phyloP scores from a whole-genome alignment of 768 basidiomycete genomes.

The Hemileccinum rubropunctum region DNA sequence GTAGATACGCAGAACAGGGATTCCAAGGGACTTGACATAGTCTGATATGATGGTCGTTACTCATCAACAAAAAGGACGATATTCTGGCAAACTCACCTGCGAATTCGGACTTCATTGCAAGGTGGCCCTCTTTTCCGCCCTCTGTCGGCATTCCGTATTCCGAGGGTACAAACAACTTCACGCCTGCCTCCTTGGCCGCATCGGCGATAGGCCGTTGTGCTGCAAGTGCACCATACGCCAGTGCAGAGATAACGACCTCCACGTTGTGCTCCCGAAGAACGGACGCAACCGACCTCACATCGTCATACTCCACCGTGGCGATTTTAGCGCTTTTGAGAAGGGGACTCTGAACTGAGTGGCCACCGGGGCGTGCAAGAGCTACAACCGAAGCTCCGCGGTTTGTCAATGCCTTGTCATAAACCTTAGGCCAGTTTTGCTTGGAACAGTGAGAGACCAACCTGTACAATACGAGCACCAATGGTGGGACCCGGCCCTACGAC shows the following conservation, averaged over 20 bases:
- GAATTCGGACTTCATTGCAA: conserved; percentile 26
- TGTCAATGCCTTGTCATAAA: conserved; percentile 20
- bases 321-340: conserved; percentile 26
- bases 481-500: conserved; percentile 36
- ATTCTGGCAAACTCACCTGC: conserved; percentile 20
- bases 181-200: conserved; percentile 36
- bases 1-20: conserved; percentile 32
- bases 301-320: conserved; percentile 27
- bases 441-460: conserved; percentile 6
- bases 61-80: not conserved
- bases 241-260: conserved; percentile 34
- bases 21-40: conserved; percentile 27
- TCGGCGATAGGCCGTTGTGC: conserved; percentile 30
- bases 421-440: not conserved
- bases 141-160: conserved; percentile 37
- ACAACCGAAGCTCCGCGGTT: conserved; percentile 24
- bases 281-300: conserved; percentile 24
- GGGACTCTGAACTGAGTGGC: conserved; percentile 15
- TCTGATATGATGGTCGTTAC: conserved; percentile 12
- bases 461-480: conserved; percentile 34
- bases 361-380: conserved; percentile 22
- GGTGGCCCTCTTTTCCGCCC: conserved; percentile 27
- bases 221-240: conserved; percentile 27
- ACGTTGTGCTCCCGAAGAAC: conserved; percentile 31
- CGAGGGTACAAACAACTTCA: conserved; percentile 39